Evolutionary conservation across 176 grass and related monocot species (phyloP).

Genomic region (Oryza punctata): DNA sequence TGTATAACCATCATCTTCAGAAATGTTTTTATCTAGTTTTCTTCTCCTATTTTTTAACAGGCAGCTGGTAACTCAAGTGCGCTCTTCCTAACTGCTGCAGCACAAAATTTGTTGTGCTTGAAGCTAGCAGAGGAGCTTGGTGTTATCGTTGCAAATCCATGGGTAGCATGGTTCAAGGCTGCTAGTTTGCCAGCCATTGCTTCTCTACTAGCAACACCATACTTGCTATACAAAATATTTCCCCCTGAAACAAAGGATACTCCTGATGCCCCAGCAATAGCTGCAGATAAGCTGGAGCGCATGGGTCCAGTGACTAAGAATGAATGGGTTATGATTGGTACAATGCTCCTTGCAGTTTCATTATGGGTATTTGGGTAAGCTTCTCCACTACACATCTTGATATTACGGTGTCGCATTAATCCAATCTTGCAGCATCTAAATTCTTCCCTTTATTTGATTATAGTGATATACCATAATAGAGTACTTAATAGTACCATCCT

Average conservation of each 20-base stretch:
- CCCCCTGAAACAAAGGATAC: conserved; percentile 86
- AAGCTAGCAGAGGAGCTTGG: conserved; percentile 89
- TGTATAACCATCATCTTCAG: not conserved
- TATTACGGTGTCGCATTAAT: not conserved
- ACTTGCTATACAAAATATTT: conserved; percentile 83
- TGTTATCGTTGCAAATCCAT: conserved; percentile 72
- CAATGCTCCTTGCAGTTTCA: conserved; percentile 80
- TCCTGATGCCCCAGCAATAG: conserved; percentile 75
- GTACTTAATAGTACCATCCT: not conserved
- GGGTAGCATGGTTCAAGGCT: conserved; percentile 83
- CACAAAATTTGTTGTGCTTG: conserved; percentile 91
- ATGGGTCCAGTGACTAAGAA: conserved; percentile 85
- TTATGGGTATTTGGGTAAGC: conserved; percentile 83
- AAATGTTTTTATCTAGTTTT: not conserved
- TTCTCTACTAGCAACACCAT: conserved; percentile 69
- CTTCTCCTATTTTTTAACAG: conserved; percentile 51
- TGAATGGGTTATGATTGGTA: conserved; percentile 82
- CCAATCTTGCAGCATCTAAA: not conserved
- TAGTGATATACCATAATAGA: not conserved
- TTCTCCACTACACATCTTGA: not conserved
- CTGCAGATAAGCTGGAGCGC: conserved; percentile 59
- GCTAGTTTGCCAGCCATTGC: conserved; percentile 87
- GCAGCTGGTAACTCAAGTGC: conserved; percentile 74
- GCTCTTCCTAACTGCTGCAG: conserved; percentile 84
- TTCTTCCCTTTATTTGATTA: not conserved